Conservation (phyloP, 306 rosid species). For the Geum urbanum region DNA sequence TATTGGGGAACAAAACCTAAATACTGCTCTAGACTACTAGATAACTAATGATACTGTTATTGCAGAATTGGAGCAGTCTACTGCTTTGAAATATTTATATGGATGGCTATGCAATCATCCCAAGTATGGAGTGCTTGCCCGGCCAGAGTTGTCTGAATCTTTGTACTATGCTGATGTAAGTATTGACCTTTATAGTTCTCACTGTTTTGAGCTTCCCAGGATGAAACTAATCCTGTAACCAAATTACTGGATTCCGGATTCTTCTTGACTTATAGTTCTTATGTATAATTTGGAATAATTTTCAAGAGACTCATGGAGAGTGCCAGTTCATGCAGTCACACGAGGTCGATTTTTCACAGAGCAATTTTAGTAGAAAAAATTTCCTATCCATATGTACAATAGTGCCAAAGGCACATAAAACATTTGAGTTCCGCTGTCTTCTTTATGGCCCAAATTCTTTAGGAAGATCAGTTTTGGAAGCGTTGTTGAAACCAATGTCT, state of each 20-base stretch:
- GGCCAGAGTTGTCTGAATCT: constrained; percentile 69
- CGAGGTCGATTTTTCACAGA: neutral
- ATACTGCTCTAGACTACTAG: neutral
- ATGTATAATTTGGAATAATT: neutral
- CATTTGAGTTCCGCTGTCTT: neutral
- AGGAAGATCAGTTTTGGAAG: neutral
- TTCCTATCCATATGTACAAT: neutral
- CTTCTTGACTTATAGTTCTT: neutral
- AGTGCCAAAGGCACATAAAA: neutral
- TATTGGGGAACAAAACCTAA: neutral
- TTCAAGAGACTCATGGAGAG: neutral
- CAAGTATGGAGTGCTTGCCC: constrained; percentile 73
- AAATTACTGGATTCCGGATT: neutral
- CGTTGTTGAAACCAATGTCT: neutral
- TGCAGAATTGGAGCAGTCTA: constrained; percentile 89
- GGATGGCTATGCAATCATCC: constrained; percentile 91
- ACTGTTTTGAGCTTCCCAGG: neutral
- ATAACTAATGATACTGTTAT: constrained; percentile 7
- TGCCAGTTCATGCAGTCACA: neutral
- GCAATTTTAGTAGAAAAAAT: neutral
- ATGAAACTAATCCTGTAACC: neutral
- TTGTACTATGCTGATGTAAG: constrained; percentile 89
- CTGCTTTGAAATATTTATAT: constrained; percentile 78
- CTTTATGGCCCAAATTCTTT: neutral
- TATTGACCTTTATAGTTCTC: constrained; percentile 22